These are phyloP conservation scores for Penicillium parvum DNA, from an alignment of 495 filamentous ascomycete genomes.

Conservation along the genomic window DNA sequence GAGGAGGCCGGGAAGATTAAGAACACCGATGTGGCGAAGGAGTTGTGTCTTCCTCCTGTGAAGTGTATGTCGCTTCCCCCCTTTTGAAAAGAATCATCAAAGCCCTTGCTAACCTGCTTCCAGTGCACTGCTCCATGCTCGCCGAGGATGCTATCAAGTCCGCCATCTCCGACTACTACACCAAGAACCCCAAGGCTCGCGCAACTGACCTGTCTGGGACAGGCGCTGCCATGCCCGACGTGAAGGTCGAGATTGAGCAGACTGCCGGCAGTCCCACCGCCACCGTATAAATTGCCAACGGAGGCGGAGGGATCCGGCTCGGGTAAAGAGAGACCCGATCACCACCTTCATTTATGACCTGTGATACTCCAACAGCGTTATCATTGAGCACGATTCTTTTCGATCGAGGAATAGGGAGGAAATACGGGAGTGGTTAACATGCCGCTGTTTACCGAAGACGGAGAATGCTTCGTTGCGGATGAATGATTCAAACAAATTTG, in stretches of 20 bases:
- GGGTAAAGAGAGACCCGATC: neutral
- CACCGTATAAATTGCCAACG: slow-evolving; percentile 21
- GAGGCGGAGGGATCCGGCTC: slow-evolving; percentile 1
- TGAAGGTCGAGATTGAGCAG: slow-evolving; percentile 44
- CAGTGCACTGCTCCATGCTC: slow-evolving; percentile 98
- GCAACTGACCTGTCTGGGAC: slow-evolving; percentile 72
- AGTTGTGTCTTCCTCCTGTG: slow-evolving; percentile 93
- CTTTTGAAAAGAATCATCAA: neutral
- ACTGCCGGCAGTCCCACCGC: slow-evolving; percentile 27
- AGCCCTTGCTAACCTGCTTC: slow-evolving; percentile 8
- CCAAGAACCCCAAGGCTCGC: slow-evolving; percentile 77
- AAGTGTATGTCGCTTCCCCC: slow-evolving; percentile 60
- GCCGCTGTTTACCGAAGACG: no score
- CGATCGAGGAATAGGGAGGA: no score
- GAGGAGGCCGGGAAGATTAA: slow-evolving; percentile 86
- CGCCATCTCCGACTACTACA: slow-evolving; percentile 97
- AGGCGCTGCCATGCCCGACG: slow-evolving; percentile 50
- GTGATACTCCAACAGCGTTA: slow-evolving; percentile 1
- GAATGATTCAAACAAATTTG: slow-evolving; percentile 25
- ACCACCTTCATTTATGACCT: slow-evolving; percentile 10
- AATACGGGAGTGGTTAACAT: no score
- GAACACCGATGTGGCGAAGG: slow-evolving; percentile 97
- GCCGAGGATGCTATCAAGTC: slow-evolving; percentile 99
- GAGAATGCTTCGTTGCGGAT: no score
- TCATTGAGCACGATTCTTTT: slow-evolving; percentile 16